Base-by-base conservation (phyloP, 345 rosid genomes). In the Clausena lansium region DNA sequence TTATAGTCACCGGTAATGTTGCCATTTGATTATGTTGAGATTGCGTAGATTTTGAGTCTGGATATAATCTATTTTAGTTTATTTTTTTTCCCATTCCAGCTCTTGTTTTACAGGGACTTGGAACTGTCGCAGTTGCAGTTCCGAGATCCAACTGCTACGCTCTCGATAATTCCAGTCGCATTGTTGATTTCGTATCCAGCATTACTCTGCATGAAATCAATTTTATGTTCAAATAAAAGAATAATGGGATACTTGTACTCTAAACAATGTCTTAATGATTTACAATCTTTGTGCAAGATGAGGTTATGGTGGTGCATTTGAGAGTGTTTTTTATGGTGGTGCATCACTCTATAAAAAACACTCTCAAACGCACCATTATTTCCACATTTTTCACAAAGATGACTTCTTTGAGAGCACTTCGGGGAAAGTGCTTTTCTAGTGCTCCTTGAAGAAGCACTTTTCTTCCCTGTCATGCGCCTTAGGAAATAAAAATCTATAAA, bases 111-210 rank as follows among this genome's bases (percentile, higher is more conserved):
- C 87, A 81, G 67, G 82, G 81, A 45, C 30, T 79, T 67, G 79
- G 86, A 27, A 83, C 79, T 63, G 85, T 75, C 17, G 84, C 95
- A 45, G 86, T 91, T 47, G 87, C 80, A 24, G 89, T 87, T 2
- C 99, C 98, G 0, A 85, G 78, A 63, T 90, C 97, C 61, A 85
- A 79, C 76, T 96, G 98, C 91, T 94, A 96, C 67, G 91, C 87
- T 81, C 65, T 96, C 39, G 98, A 92, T 84, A 92, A 91, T 87
- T 86, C 98, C 38, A 96, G 99, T 80, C 97, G 84, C 66, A 89
- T 96, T 83, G 84, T 92, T 41, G 99, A 96, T 76, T 96, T 96
- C 71, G 99, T 96, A 96, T 96, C 99, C 97, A 86, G 54, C 74
- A 74, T 71, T 70, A 28, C 20, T 11, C 17, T 65, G 7, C 10